Base-by-base conservation (phyloP, 768 basidiomycete genomes). In the Termitomyces sp. region DNA sequence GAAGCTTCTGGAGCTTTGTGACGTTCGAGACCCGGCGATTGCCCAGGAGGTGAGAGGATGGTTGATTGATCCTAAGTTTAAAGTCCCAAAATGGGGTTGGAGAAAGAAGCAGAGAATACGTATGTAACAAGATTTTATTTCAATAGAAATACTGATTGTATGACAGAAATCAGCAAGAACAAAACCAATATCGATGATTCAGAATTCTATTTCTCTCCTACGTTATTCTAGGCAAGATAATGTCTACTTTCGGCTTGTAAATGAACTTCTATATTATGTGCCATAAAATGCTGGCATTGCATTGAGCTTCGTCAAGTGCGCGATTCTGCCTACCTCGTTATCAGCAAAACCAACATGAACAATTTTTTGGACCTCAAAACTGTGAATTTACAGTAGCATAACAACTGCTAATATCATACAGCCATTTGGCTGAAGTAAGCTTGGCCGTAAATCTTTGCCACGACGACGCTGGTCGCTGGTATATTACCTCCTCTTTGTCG, bases 61-160 rank as follows among this genome's bases (percentile, higher is more conserved):
- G 69, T 55, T 74, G 16, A 64, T 66, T 37, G 67, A 75, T 57
- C 73, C 72, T 2, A 47, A 28, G n/a, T 10, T 41, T 20, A 66
- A 62, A 26, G 68, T 68, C 41, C 73, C 70, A 55, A 68, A 66
- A 51, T 80, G 78, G 78, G 77, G 67, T 13, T 75, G 75, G 75
- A 73, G 77, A 57, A 70, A 68, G 58, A 73, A 69, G 42, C 74
- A 76, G 56, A 65, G 72, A 59, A 56, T 66, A 39, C 65, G 77
- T 76, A 46, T 59, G 73, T 69, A 15, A 26, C 13, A 28, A 48
- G n/a, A 12, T 28, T 24, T 49, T 3, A 9, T 52, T 8, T n/a
- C 16, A 5, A n/a, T 12, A 26, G 16, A 9, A 26, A 36, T 24
- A 16, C 31, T 61, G 31, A 60, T 50, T 15, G 29, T 29, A 36